These are phyloP conservation scores for Neoboletus brunneissimus DNA, from an alignment of 768 basidiomycete species.

Conservation along the genomic window DNA sequence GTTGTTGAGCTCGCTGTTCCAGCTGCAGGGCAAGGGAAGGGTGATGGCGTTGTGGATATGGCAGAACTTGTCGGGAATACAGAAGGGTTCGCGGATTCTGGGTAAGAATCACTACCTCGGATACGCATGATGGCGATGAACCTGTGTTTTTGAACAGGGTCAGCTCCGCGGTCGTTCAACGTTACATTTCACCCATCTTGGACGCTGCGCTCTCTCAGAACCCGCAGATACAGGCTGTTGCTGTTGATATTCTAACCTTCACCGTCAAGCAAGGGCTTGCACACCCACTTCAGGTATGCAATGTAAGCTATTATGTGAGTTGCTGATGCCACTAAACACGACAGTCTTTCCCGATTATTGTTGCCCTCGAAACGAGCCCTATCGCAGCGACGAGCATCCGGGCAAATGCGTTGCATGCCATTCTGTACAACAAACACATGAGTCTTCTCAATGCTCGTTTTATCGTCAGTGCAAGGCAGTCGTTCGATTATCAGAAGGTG, in stretches of 20 bases:
- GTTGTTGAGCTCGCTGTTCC: not conserved
- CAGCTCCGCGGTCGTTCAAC: conserved; percentile 91
- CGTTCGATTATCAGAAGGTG: conserved; percentile 80
- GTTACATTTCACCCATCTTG: conserved; percentile 81
- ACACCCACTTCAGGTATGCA: conserved; percentile 81
- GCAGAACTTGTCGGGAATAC: conserved; percentile 93
- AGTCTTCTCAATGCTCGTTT: conserved; percentile 87
- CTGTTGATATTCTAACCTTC: conserved; percentile 88
- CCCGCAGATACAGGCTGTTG: conserved; percentile 69
- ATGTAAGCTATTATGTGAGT: not conserved
- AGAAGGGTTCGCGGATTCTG: conserved; percentile 94
- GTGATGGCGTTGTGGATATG: conserved; percentile 67
- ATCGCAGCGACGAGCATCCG: conserved; percentile 58
- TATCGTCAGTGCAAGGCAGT: conserved; percentile 71
- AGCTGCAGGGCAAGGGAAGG: conserved; percentile 24
- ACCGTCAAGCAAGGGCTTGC: conserved; percentile 94
- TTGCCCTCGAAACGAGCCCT: conserved; percentile 89
- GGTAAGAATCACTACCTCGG: conserved; percentile 51
- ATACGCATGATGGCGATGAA: not conserved
- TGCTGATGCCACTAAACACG: not conserved
- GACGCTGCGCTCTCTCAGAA: conserved; percentile 75
- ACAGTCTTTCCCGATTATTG: conserved; percentile 87
- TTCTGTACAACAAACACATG: conserved; percentile 85
- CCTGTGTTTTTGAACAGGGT: conserved; percentile 51
- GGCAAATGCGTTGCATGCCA: conserved; percentile 75